A percentile compares a stretch with the other conserved stretches of the same genome.
Conservation (phyloP, 371 early-diverging fungal genomes). For the Mucor irregularis region DNA sequence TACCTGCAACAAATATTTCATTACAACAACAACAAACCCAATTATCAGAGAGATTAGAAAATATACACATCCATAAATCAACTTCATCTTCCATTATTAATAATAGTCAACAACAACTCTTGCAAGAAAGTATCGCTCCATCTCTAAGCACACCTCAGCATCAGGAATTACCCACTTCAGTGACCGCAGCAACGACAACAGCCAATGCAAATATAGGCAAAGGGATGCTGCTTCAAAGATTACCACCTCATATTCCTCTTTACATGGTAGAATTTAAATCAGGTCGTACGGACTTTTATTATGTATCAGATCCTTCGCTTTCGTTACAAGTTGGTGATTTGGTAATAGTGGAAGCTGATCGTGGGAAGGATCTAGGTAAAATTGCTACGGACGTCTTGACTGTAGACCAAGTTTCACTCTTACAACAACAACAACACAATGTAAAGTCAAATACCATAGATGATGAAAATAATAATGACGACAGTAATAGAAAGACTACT, state of each 20-base stretch:
- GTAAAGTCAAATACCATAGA: no score
- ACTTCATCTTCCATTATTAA: background rate
- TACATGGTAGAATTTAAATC: conserved; percentile 92
- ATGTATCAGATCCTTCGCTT: conserved; percentile 50
- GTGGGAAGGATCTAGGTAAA: conserved; percentile 94
- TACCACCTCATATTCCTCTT: conserved; percentile 58
- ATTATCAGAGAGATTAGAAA: conserved; percentile 1
- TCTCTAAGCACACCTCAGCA: conserved; percentile 2
- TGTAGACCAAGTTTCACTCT: conserved; percentile 9
- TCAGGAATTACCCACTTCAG: background rate
- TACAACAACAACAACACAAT: conserved; percentile 7
- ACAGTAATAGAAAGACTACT: conserved; percentile 1
- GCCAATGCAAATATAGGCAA: conserved; percentile 26
- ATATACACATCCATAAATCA: background rate
- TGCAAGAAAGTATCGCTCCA: conserved; percentile 9
- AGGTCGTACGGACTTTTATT: conserved; percentile 87
- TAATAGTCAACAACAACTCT: background rate
- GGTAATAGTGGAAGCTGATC: conserved; percentile 96
- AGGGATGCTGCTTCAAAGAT: conserved; percentile 48
- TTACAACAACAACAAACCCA: no score
- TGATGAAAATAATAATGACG: background rate
- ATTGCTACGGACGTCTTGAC: conserved; percentile 22
- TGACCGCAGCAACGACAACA: background rate
- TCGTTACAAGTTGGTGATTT: conserved; percentile 62
- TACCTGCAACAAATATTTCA: no score